Base-by-base conservation (phyloP, 805 yeast species). In the Yamadazyma endophytica region DNA sequence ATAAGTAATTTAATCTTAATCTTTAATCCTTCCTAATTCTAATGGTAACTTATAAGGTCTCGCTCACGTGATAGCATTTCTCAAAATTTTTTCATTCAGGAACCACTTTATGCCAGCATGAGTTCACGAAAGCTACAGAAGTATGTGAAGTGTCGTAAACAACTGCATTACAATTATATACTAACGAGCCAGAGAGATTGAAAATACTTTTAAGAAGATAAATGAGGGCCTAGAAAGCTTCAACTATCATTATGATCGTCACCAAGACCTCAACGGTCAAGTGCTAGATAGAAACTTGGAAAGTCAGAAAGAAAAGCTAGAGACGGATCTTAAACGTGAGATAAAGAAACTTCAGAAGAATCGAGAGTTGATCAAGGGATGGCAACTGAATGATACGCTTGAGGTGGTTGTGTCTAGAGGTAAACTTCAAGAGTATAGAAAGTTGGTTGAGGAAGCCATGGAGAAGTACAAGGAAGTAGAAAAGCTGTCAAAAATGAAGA, bases 151-250 rank as follows among this genome's bases (percentile, higher is more conserved):
- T 16, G 3, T 12, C 12, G 5, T 31, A 27, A 32, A 9, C 16
- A 4, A 27, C 17, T 18, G 17, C 17, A n/a, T 13, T 7, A 14
- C 9, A 14, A 13, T 16, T 21, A 15, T 17, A 17, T 37, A 41
- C 40, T 37, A 41, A 41, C 33, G 7, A 17, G 16, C 11, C 31
- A 62, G 68, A 43, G 68, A 62, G 40, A 63, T 61, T 27, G 68
- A 62, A 37, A 56, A 61, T 21, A 54, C 65, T 32, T 65, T 66
- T 51, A 66, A 66, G 33, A 63, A 64, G 37, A 64, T 66, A 32
- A 66, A 56, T 36, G 72, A 66, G 37, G 72, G 72, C 12, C 50
- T 66, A 36, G 68, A 65, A 38, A 60, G 60, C 24, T 66, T 66
- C 46, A 64, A 65, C 38, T 65, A 66, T 40, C 65, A 66, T 44